These are phyloP conservation scores for Symbiodinium natans DNA, from an alignment of 73 alveolate genomes.

Conservation along the genomic window DNA sequence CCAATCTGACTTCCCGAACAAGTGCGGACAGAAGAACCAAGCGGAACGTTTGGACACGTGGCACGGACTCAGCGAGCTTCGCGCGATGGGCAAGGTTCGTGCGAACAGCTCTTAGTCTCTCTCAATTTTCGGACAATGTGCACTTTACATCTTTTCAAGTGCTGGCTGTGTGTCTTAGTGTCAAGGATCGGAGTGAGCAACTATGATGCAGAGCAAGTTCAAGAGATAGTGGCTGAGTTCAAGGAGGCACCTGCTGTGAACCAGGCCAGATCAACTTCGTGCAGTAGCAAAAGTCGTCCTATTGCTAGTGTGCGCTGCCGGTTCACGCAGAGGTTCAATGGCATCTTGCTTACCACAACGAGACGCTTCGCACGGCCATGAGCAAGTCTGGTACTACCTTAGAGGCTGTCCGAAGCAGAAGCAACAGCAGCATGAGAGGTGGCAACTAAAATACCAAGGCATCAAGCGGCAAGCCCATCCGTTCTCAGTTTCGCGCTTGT, in stretches of 20 bases:
- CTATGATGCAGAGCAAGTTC: constrained; percentile 40
- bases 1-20: constrained; percentile 36
- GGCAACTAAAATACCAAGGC: too few species aligned
- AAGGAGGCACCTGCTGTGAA: constrained; percentile 77
- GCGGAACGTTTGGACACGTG: constrained; percentile 70
- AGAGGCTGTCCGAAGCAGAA: background rate
- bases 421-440: too few species aligned
- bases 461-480: too few species aligned
- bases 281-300: background rate
- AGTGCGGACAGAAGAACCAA: background rate
- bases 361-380: constrained; percentile 39
- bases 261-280: constrained; percentile 14
- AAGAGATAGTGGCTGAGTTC: constrained; percentile 55
- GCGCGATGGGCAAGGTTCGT: constrained; percentile 29
- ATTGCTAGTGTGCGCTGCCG: background rate
- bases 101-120: constrained; percentile 19
- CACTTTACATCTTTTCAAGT: too few species aligned
- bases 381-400: background rate
- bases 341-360: constrained; percentile 65
- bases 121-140: too few species aligned
- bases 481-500: background rate
- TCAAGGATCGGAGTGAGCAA: constrained; percentile 47
- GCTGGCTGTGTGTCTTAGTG: too few species aligned
- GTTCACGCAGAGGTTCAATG: constrained; percentile 67
- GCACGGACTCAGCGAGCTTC: constrained; percentile 57